Base-by-base conservation (phyloP, 2,329 filamentous ascomycete genomes). In the Ceratocystis smalleyi region DNA sequence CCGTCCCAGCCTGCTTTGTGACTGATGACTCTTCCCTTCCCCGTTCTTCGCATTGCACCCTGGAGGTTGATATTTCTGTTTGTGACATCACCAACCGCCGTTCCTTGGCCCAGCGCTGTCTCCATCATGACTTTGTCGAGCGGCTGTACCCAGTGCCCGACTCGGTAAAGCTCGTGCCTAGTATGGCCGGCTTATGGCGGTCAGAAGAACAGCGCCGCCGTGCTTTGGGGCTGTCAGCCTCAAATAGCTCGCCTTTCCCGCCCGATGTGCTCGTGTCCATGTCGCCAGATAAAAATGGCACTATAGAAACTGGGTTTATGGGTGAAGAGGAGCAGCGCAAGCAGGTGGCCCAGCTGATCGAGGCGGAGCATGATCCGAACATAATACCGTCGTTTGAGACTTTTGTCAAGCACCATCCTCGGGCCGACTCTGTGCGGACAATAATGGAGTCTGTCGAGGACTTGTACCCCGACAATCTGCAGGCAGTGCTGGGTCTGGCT, bases 141-240 rank as follows among this genome's bases (percentile, higher is more conserved):
- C 81, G 83, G 12, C 73, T 83, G 10, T 77, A 81, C 43, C 85
- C 88, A 2, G 73, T 86, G 22, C 77, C 83, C 0, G 74, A 79
- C 0, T 84, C 89, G 68, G 78, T 91, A 71, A 96, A 95, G 71
- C 79, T 96, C 10, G 91, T 99, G 4, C 85, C 89, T 71, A 99
- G 94, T 68, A 92, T 99, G 88, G 91, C 90, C 64, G 88, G 89
- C 0, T 75, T 99, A 2, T 99, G 94, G 94, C 85, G 85, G 71
- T 90, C 96, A 69, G 94, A 97, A 73, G 89, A 87, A 0, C 84
- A 84, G 66, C 83, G 91, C 55, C 83, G 91, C 40, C 92, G 88
- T 2, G 59, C 62, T n/a, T 10, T 61, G 27, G 35, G 43, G 24
- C 43, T 35, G 12, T 22, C 45, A 30, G 6, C 45, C 82, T 7